These are phyloP conservation scores for Pelargonium fulgidum DNA, from an alignment of 441 rosid species.

Conservation along the genomic window DNA sequence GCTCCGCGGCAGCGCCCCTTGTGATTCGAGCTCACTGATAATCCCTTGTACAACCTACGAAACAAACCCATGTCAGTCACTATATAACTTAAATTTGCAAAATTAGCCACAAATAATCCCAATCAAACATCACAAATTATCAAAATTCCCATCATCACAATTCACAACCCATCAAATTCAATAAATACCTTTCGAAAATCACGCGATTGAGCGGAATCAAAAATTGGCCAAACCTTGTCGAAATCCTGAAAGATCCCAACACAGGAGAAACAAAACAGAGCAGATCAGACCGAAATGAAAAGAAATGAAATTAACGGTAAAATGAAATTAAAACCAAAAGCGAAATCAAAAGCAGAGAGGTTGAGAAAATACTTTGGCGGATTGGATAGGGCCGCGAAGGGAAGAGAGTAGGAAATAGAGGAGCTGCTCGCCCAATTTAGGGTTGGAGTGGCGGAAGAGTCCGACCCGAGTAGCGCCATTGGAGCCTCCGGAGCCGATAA, in stretches of 20 bases:
- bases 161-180: conserved; percentile 2
- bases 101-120: not conserved
- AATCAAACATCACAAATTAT: not conserved
- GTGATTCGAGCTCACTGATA: conserved; percentile 95
- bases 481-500: conserved; percentile 84
- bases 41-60: conserved; percentile 94
- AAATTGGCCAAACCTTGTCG: conserved; percentile 99
- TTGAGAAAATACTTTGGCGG: conserved; percentile 55
- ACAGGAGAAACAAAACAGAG: conserved; percentile 16
- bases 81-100: too few relatives aligned
- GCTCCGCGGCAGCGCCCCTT: conserved; percentile 99
- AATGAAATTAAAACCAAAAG: not conserved
- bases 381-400: conserved; percentile 95
- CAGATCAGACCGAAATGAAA: conserved; percentile 20
- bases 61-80: too few relatives aligned
- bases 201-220: conserved; percentile 97
- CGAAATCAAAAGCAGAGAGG: not conserved
- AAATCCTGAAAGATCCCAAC: conserved; percentile 80
- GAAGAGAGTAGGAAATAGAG: conserved; percentile 97
- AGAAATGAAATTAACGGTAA: conserved; percentile 14
- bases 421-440: conserved; percentile 98
- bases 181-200: conserved; percentile 81
- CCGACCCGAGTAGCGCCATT: conserved; percentile 84
- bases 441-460: conserved; percentile 98
- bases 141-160: conserved; percentile 5